Evolutionary conservation across 306 rosid species (phyloP).

Genomic region (Crataegus laevigata): DNA sequence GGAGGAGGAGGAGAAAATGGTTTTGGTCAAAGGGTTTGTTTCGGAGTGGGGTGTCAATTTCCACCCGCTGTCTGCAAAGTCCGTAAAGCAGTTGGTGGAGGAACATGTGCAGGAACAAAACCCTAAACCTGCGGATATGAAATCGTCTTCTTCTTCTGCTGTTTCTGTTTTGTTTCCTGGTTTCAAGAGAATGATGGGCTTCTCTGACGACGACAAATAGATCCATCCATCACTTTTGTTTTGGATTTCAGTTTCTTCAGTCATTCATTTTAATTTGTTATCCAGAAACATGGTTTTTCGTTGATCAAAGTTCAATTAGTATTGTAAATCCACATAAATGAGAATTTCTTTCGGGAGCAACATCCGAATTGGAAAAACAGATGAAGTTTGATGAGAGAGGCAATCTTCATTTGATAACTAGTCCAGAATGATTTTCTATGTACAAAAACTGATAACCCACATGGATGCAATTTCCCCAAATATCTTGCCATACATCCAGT

Average conservation of each 20-base stretch:
- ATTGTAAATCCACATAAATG: neutral
- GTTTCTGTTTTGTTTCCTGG: slow-evolving; percentile 26
- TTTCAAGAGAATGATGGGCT: slow-evolving; percentile 49
- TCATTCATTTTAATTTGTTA: neutral
- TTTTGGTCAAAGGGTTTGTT: slow-evolving; percentile 44
- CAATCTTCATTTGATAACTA: too few relatives aligned
- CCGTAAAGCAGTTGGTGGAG: slow-evolving; percentile 61
- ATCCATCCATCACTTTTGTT: neutral
- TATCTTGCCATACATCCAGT: too few relatives aligned
- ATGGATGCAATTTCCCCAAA: too few relatives aligned
- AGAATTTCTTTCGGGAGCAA: neutral
- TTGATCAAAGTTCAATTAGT: neutral
- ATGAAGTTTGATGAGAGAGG: too few relatives aligned
- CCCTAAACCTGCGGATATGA: neutral
- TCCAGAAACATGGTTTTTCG: neutral
- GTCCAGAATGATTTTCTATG: too few relatives aligned
- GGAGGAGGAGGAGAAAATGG: slow-evolving; percentile 50
- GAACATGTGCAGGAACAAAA: slow-evolving; percentile 42
- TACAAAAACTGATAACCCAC: too few relatives aligned
- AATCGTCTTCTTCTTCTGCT: slow-evolving; percentile 13
- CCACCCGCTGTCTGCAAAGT: slow-evolving; percentile 72
- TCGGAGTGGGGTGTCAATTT: slow-evolving; percentile 54
- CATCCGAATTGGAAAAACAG: neutral
- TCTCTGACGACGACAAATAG: slow-evolving; percentile 14
- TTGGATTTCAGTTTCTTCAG: neutral